Evolutionary conservation across 176 grass and related monocot genomes (phyloP).

Genomic region (Lolium rigidum): DNA sequence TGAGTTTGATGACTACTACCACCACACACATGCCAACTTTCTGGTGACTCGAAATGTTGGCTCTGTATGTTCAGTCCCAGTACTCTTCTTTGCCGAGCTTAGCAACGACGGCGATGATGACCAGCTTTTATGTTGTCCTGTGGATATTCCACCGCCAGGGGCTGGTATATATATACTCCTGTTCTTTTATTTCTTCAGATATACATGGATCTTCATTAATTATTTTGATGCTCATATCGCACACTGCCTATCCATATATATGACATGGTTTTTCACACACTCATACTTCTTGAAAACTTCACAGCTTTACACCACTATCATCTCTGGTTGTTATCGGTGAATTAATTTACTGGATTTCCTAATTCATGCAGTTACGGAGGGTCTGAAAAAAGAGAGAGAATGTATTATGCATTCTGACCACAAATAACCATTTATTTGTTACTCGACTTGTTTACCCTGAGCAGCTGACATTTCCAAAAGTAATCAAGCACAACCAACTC

Average conservation of each 20-base stretch:
- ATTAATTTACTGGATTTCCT: no score
- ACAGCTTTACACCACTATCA: no score
- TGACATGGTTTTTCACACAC: no score
- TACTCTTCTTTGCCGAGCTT: conserved; percentile 15
- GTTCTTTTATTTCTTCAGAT: not conserved
- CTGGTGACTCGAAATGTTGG: not conserved
- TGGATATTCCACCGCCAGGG: not conserved
- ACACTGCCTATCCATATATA: no score
- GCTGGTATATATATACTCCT: not conserved
- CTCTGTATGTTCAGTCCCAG: not conserved
- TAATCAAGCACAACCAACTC: not conserved
- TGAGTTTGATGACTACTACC: not conserved
- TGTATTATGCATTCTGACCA: not conserved
- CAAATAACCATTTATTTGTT: not conserved
- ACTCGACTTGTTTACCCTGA: not conserved
- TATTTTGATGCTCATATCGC: no score
- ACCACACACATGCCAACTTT: conserved; percentile 19
- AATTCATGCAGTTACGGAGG: not conserved
- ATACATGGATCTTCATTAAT: not conserved
- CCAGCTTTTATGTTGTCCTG: conserved; percentile 7
- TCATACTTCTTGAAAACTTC: not conserved
- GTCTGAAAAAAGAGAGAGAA: not conserved
- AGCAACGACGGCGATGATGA: not conserved
- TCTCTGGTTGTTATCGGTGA: no score
- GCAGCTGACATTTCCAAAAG: not conserved